Percentiles rank a stretch among this genome's conserved stretches.
These are phyloP conservation scores for Friedmanniomyces simplex DNA, from an alignment of 495 filamentous ascomycete species.

Conservation along the genomic window DNA sequence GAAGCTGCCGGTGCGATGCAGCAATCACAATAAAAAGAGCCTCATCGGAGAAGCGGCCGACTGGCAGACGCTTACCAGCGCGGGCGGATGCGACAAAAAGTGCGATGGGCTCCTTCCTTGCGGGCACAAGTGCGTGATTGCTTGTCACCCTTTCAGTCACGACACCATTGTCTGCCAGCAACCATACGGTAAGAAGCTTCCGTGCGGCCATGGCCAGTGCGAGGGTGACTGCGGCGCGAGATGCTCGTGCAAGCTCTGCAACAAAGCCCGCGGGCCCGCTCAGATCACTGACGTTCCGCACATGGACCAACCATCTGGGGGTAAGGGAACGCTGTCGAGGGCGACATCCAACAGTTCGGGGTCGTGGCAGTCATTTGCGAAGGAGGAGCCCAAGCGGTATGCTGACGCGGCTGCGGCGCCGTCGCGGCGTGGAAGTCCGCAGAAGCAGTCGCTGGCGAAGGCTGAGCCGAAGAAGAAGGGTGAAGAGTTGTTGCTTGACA, in stretches of 20 bases:
- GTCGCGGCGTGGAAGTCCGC: background rate
- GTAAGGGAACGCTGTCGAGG: background rate
- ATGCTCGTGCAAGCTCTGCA: constrained; percentile 21
- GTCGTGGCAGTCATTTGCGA: background rate
- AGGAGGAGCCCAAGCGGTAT: background rate
- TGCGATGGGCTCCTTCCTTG: constrained; percentile 41
- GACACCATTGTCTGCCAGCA: constrained; percentile 21
- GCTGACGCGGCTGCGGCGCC: background rate
- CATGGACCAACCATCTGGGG: background rate
- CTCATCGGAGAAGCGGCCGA: constrained; percentile 38
- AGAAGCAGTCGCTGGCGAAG: background rate
- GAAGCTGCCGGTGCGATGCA: constrained; percentile 26
- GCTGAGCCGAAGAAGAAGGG: background rate
- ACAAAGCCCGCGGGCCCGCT: background rate
- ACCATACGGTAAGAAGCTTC: constrained; percentile 16
- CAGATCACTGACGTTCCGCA: background rate
- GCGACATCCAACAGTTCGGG: background rate
- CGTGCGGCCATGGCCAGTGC: constrained; percentile 21
- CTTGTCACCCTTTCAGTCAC: constrained; percentile 37
- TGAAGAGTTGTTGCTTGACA: too few species aligned
- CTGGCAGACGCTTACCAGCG: constrained; percentile 33
- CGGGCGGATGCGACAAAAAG: constrained; percentile 47
- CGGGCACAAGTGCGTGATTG: constrained; percentile 38
- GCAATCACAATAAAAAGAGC: constrained; percentile 30
- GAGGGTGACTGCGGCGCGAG: constrained; percentile 17